Evolutionary conservation across 75 land plant genomes (phyloP), one percentile per base, ranked within the genome.

Genomic region (Chamaecyparis obtusa): DNA sequence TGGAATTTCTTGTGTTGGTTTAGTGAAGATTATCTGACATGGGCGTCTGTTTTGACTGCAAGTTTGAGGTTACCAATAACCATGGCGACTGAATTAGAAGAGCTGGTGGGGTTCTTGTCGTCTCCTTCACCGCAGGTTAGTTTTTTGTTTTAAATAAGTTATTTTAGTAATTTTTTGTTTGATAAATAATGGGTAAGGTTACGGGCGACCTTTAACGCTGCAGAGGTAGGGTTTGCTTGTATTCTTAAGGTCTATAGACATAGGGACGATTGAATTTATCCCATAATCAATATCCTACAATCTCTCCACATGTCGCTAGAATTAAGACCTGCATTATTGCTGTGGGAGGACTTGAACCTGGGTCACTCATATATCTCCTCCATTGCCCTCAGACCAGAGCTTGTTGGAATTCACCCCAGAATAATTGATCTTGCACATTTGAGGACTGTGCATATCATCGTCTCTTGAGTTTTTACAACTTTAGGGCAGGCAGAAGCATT

Each of bases 71-170:
- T 19, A 21, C 69, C 8, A 24, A 21, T 64, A 64, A 35, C 48
- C 21, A 96, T 95, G 98, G 93, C 93, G 83, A 90, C 88, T 2
- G 99, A 98, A 81, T 86, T 95, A 76, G 97, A 98, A 87, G 99
- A 98, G 67, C 90, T 98, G 30, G 54, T 95, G 15, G 89, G 79
- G 36, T 98, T 98, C 56, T 92, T 98, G n/a, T 93, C 96, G 64
- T 92, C 97, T 33, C 96, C 99, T 51, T 94, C 99, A 35, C 97
- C 94, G 0, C 92, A 89, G 77, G 98, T 95, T 88, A 72, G 35
- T 72, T 32, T 30, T 72, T 32, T 71, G 33, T 27, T 72, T 71
- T 27, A 67, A 21, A 5, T 5, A 21, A 67, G 2, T 27, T 27
- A 67, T 27, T 67, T 67, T 19, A 51, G 11, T 51, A 51, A 11